These are phyloP conservation scores for Jacaranda mimosifolia DNA, from an alignment of 257 asterid genomes.

Conservation along the genomic window DNA sequence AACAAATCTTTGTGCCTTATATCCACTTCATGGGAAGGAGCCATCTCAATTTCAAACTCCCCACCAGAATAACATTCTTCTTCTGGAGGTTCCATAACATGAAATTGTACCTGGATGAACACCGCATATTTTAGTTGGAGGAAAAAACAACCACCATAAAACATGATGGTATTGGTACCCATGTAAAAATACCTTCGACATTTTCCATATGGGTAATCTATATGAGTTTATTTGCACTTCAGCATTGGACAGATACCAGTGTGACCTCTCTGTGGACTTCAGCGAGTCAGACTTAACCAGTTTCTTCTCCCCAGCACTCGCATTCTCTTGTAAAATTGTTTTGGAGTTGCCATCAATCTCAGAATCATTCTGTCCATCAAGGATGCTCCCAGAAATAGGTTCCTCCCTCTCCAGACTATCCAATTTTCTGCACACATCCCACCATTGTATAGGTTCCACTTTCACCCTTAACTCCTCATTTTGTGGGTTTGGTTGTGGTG, in stretches of 20 bases:
- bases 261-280: slow-evolving; percentile 38
- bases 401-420: slow-evolving; percentile 49
- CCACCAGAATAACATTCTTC: slow-evolving; percentile 26
- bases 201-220: slow-evolving; percentile 49
- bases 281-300: slow-evolving; percentile 18
- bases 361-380: slow-evolving; percentile 24
- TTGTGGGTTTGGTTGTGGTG: slow-evolving; percentile 29
- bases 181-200: slow-evolving; percentile 39
- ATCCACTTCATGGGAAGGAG: slow-evolving; percentile 44
- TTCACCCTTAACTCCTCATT: slow-evolving; percentile 49
- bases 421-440: slow-evolving; percentile 56
- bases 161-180: background rate
- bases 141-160: background rate
- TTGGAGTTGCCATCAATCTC: slow-evolving; percentile 29
- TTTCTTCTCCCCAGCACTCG: slow-evolving; percentile 25
- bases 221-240: slow-evolving; percentile 50
- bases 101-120: slow-evolving; percentile 43
- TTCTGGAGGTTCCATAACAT: slow-evolving; percentile 36
- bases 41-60: slow-evolving; percentile 51
- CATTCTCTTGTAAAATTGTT: slow-evolving; percentile 26
- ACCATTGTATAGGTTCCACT: slow-evolving; percentile 49
- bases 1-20: slow-evolving; percentile 42
- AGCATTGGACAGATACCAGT: slow-evolving; percentile 44
- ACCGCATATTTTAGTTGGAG: background rate
- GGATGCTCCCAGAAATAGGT: slow-evolving; percentile 21